phyloP scores from a whole-genome alignment of 169 alveolate genomes.

The Cryptosporidium sp. region DNA sequence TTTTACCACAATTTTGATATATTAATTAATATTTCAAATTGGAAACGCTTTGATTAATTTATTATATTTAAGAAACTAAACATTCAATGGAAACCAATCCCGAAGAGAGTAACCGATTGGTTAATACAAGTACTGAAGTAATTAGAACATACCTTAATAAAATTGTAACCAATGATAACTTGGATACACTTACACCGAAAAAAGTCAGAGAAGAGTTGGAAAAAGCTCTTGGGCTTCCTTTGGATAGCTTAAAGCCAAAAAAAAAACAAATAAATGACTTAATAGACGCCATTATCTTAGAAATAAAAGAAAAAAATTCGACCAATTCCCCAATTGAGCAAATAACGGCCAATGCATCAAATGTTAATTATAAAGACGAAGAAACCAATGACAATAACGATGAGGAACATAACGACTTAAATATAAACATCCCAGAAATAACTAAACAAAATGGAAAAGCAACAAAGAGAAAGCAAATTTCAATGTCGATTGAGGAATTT shows the following conservation, averaged over 20 bases:
- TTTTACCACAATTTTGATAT: not conserved
- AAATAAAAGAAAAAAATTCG: constrained; percentile 2
- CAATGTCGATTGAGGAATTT: constrained; percentile 67
- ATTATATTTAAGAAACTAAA: not conserved
- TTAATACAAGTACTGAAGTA: not conserved
- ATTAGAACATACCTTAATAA: not conserved
- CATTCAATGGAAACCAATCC: not conserved
- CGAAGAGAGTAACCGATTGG: not conserved
- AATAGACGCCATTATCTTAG: constrained; percentile 23
- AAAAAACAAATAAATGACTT: constrained; percentile 37
- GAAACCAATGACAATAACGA: not conserved
- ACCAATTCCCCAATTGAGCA: not conserved
- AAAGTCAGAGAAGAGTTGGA: constrained; percentile 73
- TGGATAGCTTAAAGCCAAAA: constrained; percentile 14
- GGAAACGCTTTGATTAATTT: not conserved
- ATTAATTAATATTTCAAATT: not conserved
- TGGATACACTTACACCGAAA: constrained; percentile 50
- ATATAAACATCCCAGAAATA: not conserved
- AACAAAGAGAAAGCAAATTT: constrained; percentile 36
- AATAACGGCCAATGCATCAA: not conserved
- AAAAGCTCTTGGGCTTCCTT: constrained; percentile 16
- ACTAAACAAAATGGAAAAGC: constrained; percentile 5
- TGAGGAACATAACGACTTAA: not conserved
- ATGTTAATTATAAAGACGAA: not conserved
- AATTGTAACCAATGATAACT: constrained; percentile 37